Conservation (phyloP, 2,329 filamentous ascomycete genomes). For the Aureobasidium subglaciale region DNA sequence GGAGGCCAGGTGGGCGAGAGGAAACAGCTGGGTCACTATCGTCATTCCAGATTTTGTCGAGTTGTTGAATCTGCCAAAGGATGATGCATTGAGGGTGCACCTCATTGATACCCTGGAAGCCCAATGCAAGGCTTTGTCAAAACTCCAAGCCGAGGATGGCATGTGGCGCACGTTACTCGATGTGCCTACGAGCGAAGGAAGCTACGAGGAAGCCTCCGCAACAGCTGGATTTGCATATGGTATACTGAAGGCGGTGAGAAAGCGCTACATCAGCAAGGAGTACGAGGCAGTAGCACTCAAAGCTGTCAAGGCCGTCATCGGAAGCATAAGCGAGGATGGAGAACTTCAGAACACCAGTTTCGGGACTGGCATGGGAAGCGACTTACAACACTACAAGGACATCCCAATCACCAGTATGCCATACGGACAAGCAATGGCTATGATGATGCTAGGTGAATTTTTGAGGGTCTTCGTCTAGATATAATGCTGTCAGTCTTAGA, state of each 20-base stretch:
- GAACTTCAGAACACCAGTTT: slow-evolving; percentile 71
- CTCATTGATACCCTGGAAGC: slow-evolving; percentile 58
- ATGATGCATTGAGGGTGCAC: slow-evolving; percentile 54
- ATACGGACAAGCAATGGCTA: slow-evolving; percentile 78
- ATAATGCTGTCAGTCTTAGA: background rate
- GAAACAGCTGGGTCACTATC: slow-evolving; percentile 71
- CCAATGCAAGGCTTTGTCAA: slow-evolving; percentile 59
- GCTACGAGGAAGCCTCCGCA: slow-evolving; percentile 69
- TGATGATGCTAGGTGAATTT: slow-evolving; percentile 72
- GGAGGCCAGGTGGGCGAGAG: slow-evolving; percentile 49
- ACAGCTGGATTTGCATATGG: slow-evolving; percentile 77
- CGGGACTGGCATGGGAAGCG: slow-evolving; percentile 69
- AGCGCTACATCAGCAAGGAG: slow-evolving; percentile 58
- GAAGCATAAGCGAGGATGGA: slow-evolving; percentile 58
- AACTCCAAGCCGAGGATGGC: slow-evolving; percentile 54
- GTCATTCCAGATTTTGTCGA: slow-evolving; percentile 78
- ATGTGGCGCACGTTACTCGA: slow-evolving; percentile 72
- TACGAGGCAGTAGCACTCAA: slow-evolving; percentile 56
- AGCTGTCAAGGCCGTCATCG: slow-evolving; percentile 60
- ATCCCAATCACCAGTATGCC: slow-evolving; percentile 75
- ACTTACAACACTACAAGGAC: slow-evolving; percentile 68
- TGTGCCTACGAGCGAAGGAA: slow-evolving; percentile 56
- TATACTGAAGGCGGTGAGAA: slow-evolving; percentile 65
- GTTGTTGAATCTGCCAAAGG: slow-evolving; percentile 53
- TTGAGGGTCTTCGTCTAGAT: slow-evolving; percentile 51